Percentiles rank a stretch among this genome's conserved stretches.
phyloP scores from a whole-genome alignment of 2,329 filamentous ascomycete species.

The Colletotrichum sp. region DNA sequence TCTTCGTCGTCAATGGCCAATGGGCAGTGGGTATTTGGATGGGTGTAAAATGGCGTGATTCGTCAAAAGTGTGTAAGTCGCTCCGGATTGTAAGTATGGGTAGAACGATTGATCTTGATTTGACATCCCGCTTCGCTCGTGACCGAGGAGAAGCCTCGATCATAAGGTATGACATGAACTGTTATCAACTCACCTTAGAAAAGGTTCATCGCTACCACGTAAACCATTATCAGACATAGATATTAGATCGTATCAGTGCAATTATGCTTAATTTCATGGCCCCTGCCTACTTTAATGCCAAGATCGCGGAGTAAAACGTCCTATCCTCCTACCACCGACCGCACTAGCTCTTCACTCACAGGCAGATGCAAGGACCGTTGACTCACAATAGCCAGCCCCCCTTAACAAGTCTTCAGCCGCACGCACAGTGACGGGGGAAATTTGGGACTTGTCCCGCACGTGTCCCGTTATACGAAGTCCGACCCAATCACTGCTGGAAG shows the following conservation, averaged over 20 bases:
- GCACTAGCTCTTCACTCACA: not conserved
- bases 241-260: not conserved
- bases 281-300: not conserved
- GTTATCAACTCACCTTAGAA: not conserved
- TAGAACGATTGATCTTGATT: not conserved
- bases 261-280: not conserved
- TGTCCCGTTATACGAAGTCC: not conserved
- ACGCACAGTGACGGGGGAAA: not conserved
- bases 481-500: not conserved
- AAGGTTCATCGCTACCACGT: not conserved
- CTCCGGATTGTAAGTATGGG: not conserved
- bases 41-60: not conserved
- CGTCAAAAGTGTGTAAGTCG: not conserved
- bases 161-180: not conserved
- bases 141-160: not conserved
- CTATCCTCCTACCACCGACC: not conserved
- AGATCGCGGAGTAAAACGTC: not conserved
- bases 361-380: not conserved
- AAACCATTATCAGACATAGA: not conserved
- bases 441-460: not conserved
- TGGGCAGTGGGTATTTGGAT: not conserved
- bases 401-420: not conserved
- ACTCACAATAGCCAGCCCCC: not conserved
- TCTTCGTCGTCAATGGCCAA: not conserved
- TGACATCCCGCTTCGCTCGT: not conserved